Conservation (phyloP, 164 flowering plant species). For the Amborella trichopoda region DNA sequence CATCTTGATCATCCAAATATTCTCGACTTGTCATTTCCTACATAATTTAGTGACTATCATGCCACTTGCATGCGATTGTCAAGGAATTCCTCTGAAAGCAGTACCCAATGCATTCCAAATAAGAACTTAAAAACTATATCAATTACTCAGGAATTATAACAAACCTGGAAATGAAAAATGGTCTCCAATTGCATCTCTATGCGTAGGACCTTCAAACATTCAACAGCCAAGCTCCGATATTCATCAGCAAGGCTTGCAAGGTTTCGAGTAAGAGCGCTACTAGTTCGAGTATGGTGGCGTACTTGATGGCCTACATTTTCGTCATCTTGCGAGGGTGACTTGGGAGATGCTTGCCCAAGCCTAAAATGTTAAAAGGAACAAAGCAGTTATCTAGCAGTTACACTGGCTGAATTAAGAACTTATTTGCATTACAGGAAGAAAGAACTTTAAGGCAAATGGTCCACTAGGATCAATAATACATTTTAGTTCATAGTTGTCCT, state of each 20-base stretch:
- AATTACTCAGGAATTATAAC: neutral
- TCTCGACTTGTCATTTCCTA: slow-evolving; percentile 89
- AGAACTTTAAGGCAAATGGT: too few relatives aligned
- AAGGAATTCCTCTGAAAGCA: neutral
- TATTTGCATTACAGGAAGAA: too few relatives aligned
- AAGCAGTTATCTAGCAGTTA: too few relatives aligned
- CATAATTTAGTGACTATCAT: neutral
- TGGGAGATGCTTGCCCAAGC: slow-evolving; percentile 51
- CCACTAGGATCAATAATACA: too few relatives aligned
- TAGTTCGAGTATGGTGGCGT: slow-evolving; percentile 36
- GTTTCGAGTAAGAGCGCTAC: slow-evolving; percentile 42
- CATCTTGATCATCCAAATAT: slow-evolving; percentile 93
- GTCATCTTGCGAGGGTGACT: slow-evolving; percentile 37
- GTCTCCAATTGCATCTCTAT: slow-evolving; percentile 96
- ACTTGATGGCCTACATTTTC: slow-evolving; percentile 23
- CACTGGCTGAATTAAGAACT: too few relatives aligned
- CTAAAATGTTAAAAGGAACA: slow-evolving; percentile 31
- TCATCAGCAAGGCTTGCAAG: slow-evolving; percentile 90
- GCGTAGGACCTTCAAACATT: slow-evolving; percentile 93
- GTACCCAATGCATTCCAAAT: neutral
- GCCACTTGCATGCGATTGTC: neutral
- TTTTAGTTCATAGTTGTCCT: too few relatives aligned
- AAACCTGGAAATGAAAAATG: slow-evolving; percentile 88
- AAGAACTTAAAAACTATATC: neutral
- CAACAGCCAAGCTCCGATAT: slow-evolving; percentile 80